Base-by-base conservation (phyloP, 177 flowering plant species). In the Telopea speciosissima region DNA sequence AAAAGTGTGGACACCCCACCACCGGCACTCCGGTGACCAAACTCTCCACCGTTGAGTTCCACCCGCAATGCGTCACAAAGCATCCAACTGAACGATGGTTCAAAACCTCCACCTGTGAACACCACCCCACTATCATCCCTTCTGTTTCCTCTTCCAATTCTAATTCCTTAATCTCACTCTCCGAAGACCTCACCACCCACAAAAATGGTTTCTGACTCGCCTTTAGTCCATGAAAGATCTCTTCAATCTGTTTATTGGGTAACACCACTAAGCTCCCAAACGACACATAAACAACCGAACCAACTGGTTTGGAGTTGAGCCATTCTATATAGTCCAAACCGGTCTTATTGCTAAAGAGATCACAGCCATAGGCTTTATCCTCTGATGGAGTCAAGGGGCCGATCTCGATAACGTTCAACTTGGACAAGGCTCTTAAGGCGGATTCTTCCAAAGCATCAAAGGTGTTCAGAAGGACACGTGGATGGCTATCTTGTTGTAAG, bases 41-140 rank as follows among this genome's bases (percentile, higher is more conserved):
- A 52, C 70, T 67, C 70, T 67, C 70, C 19, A 26, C 11, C 52
- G 56, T 36, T 17, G 42, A 28, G 16, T 26, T 26, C 54, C 54
- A 49, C 19, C 54, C 54, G 4, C 54, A 49, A 49, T 49, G 54
- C 3, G 17, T 12, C 17, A 49, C 54, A 16, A 49, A 49, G 24
- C 71, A 68, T 4, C 63, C 71, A 8, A 68, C 58, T 13, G 63
- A 25, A 1, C 21, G 45, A 42, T 68, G 77, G 9, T n/a, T 62
- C 17, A 74, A 58, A 22, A 74, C 77, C 54, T 74, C 73, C 60
- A 70, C 24, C 65, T 74, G 77, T 1, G 73, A 69, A 22, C 77
- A 74, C 77, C 77, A 74, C 8, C 58, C 13, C 7, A 70, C 77
- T 25, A 74, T 70, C 65, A 26, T 14, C 28, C 65, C 65, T 25